Evolutionary conservation across 768 basidiomycete species (phyloP).

Genomic region (Harrya chromipes): DNA sequence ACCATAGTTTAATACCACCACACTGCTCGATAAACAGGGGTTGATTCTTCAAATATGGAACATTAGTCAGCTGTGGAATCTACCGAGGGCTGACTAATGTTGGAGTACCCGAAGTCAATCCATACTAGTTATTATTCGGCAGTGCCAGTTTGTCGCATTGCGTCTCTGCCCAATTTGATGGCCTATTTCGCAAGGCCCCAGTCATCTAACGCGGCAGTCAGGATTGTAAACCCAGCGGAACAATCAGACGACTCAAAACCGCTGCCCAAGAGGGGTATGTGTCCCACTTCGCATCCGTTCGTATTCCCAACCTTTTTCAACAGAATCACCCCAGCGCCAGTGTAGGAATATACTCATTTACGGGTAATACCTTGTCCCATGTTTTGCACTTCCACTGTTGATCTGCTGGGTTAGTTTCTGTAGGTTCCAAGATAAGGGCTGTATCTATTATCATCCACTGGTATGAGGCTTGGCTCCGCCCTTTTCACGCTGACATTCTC

Average conservation of each 20-base stretch:
- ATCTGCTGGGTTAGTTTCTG: constrained; percentile 54
- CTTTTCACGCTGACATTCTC: constrained; percentile 13
- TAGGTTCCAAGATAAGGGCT: constrained; percentile 84
- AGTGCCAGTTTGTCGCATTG: background rate
- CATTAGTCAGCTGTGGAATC: constrained; percentile 4
- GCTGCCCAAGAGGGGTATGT: constrained; percentile 55
- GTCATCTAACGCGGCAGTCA: constrained; percentile 59
- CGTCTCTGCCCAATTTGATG: constrained; percentile 39
- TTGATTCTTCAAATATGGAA: too few species aligned
- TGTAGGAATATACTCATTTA: constrained; percentile 92
- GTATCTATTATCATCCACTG: constrained; percentile 77
- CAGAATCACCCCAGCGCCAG: constrained; percentile 72
- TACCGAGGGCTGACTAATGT: constrained; percentile 23
- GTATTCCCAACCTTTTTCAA: constrained; percentile 3
- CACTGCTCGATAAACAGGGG: too few species aligned
- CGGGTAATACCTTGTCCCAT: constrained; percentile 51
- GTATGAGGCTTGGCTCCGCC: constrained; percentile 33
- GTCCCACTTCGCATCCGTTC: background rate
- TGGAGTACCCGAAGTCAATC: too few species aligned
- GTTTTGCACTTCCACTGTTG: background rate
- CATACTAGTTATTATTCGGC: background rate
- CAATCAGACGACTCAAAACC: constrained; percentile 40
- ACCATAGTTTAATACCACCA: too few species aligned
- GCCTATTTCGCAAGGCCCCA: constrained; percentile 68
- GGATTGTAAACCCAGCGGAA: constrained; percentile 63